Conservation (phyloP, 2,329 filamentous ascomycete species). For the Penicillium sp. region DNA sequence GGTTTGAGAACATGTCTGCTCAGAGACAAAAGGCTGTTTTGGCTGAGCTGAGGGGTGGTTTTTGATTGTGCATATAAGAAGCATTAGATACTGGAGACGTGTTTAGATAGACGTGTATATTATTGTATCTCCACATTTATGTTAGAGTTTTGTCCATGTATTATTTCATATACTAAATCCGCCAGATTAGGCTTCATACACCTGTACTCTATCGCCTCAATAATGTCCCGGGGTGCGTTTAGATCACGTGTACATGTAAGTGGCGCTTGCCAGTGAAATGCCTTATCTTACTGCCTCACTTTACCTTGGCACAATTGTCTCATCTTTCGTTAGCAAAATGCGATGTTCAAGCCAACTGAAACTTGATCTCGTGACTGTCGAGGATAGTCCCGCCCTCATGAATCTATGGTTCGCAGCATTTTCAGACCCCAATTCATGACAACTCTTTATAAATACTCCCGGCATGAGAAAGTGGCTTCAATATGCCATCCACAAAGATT, state of each 20-base stretch:
- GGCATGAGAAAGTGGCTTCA: too few relatives aligned
- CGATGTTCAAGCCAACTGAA: too few relatives aligned
- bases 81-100: background rate
- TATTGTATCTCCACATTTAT: background rate
- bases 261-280: too few relatives aligned
- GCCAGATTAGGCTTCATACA: too few relatives aligned
- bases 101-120: background rate
- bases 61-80: conserved; percentile 4
- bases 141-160: background rate
- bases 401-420: background rate
- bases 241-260: too few relatives aligned
- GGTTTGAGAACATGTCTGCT: conserved; percentile 66
- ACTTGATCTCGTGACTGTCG: background rate
- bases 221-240: too few relatives aligned
- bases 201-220: too few relatives aligned
- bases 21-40: conserved; percentile 61
- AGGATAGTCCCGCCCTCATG: background rate
- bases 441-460: background rate
- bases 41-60: conserved; percentile 43
- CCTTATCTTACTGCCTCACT: too few relatives aligned
- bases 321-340: background rate
- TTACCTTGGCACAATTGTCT: too few relatives aligned
- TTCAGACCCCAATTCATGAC: background rate
- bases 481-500: too few relatives aligned
- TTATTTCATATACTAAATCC: too few relatives aligned